Evolutionary conservation across 2,329 filamentous ascomycete genomes (phyloP), one percentile per base, ranked within the genome.

Genomic region (Cercospora sp.): DNA sequence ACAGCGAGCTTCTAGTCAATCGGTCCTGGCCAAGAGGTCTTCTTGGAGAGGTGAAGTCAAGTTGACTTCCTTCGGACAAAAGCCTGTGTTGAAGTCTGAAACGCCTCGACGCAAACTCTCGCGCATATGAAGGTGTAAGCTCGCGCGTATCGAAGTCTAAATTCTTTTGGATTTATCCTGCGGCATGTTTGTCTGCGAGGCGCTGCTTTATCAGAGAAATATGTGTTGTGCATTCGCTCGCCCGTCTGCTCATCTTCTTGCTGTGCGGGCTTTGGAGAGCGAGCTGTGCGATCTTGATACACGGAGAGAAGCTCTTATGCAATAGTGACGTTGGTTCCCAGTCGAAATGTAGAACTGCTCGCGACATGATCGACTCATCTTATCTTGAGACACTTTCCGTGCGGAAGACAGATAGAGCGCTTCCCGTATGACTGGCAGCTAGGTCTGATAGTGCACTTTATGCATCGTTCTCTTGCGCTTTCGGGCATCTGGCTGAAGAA

Each of bases 1-100:
- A n/a, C n/a, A n/a, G n/a, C n/a, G n/a, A n/a, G n/a, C n/a, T n/a
- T n/a, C n/a, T n/a, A n/a, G n/a, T n/a, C n/a, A n/a, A n/a, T n/a
- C n/a, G n/a, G n/a, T n/a, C n/a, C n/a, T n/a, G n/a, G n/a, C n/a
- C n/a, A n/a, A n/a, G n/a, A n/a, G n/a, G n/a, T n/a, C n/a, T n/a
- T n/a, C n/a, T n/a, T n/a, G n/a, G n/a, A n/a, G n/a, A n/a, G 60
- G 45, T 63, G 60, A 63, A 51, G 60, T 63, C 60, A 63, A 63
- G 60, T 63, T 63, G 60, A 63, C 42, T 63, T 63, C 33, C 23
- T 16, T 18, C 13, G 36, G 30, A 30, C 28, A 30, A 63, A 63
- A 63, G 60, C 45, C 60, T 53, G 60, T 63, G 60, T 51, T 36
- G 58, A 39, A 53, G 48, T 53, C 48, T 53, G 48, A 53, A 53